Evolutionary conservation across 2,329 filamentous ascomycete genomes (phyloP), one percentile per base, ranked within the genome.

Genomic region (Tolypocladium tropicale): DNA sequence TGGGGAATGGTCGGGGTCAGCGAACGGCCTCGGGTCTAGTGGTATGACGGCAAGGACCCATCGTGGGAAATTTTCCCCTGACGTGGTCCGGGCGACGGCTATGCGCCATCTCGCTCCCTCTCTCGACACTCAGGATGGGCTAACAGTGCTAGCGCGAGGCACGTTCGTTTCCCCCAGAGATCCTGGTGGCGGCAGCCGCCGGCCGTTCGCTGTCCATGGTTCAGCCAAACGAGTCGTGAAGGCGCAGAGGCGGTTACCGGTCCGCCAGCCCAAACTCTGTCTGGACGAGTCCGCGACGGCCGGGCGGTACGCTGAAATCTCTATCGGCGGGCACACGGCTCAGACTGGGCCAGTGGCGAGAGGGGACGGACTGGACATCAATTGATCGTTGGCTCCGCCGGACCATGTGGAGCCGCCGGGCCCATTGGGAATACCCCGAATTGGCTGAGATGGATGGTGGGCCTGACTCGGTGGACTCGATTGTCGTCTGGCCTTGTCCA

Each of bases 21-120:
- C 46, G 54, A 57, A 54, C 56, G 54, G 54, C 53, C 48, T 54
- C 51, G 52, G 53, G 25, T 36, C 51, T 34, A 48, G 39, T 51
- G 52, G 57, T 59, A 41, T 58, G 56, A 60, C 53, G 54, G 57
- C 52, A 37, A 16, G 53, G 57, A 53, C 41, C 59, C 59, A 54
- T 49, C 56, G 34, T 60, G 58, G 56, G 57, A 58, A 62, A 52
- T 48, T 57, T 57, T 54, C 58, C 59, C 59, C 56, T 60, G 58
- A 57, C 53, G 43, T 58, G 55, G 49, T 53, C 53, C 52, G 52
- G 52, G 46, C 43, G 4, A 48, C 7, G 43, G 11, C 43, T 25
- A 49, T 32, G 46, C 9, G 43, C 25, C 43, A 30, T 49, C 18
- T n/a, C 4, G 25, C n/a, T 30, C 18, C 32, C 28, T 9, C 46